These are phyloP conservation scores for Colletotrichum costaricense DNA, from an alignment of 2,329 filamentous ascomycete genomes.

Conservation along the genomic window DNA sequence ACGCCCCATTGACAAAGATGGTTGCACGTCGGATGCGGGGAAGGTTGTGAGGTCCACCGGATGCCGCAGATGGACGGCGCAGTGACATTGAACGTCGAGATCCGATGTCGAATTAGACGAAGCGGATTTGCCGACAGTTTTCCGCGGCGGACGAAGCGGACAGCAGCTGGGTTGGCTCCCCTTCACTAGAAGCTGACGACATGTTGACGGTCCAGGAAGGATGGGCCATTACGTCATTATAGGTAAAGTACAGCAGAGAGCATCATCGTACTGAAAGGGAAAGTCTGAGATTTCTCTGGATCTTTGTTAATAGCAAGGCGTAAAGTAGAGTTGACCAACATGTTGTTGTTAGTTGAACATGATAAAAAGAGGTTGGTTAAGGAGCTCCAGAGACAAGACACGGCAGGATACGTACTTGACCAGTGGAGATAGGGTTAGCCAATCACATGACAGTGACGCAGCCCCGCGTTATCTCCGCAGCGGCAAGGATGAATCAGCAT, in stretches of 20 bases:
- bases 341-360: neutral
- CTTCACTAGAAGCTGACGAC: neutral
- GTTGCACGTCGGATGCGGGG: constrained; percentile 12
- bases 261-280: neutral
- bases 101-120: constrained; percentile 6
- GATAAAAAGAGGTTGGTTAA: neutral
- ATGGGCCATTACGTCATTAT: neutral
- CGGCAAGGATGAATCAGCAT: neutral
- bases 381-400: neutral
- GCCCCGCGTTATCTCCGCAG: constrained; percentile 27
- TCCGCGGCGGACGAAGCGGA: neutral
- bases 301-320: neutral
- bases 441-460: neutral
- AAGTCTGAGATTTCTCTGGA: neutral
- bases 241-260: neutral
- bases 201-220: neutral
- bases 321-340: neutral
- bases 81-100: neutral
- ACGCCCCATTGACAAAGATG: neutral
- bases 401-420: neutral
- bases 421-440: neutral
- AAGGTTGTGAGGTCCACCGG: constrained; percentile 2
- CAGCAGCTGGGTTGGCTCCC: neutral
- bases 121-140: constrained; percentile 2
- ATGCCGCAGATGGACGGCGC: constrained; percentile 1